These are phyloP conservation scores for Kodamaea neixiangensis DNA, from an alignment of 805 yeast species.

Conservation along the genomic window DNA sequence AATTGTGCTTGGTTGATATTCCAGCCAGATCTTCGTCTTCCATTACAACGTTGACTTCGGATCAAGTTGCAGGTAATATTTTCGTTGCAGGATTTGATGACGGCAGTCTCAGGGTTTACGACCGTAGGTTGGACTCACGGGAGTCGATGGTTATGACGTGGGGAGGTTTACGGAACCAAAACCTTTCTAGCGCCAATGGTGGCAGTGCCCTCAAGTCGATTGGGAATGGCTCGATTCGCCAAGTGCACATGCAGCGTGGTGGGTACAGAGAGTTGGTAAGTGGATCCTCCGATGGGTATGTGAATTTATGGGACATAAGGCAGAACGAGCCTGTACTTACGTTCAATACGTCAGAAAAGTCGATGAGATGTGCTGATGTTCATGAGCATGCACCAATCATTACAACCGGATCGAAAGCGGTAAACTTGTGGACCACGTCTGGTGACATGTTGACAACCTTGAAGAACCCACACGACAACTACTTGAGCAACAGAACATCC, in stretches of 20 bases:
- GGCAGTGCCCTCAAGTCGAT: slow-evolving; percentile 22
- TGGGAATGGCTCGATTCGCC: slow-evolving; percentile 59
- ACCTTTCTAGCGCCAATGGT: slow-evolving; percentile 19
- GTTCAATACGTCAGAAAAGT: slow-evolving; percentile 54
- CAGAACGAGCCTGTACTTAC: slow-evolving; percentile 65
- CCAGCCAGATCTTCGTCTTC: slow-evolving; percentile 90
- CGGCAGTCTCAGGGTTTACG: slow-evolving; percentile 86
- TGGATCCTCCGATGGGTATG: slow-evolving; percentile 79
- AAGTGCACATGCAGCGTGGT: slow-evolving; percentile 94
- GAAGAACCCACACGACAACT: slow-evolving; percentile 47
- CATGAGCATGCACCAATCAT: slow-evolving; percentile 97
- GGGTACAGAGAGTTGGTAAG: slow-evolving; percentile 88
- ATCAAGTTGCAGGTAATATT: slow-evolving; percentile 90
- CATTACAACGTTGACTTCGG: slow-evolving; percentile 89
- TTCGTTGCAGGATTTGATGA: slow-evolving; percentile 93
- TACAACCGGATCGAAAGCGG: slow-evolving; percentile 80
- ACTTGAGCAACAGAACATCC: slow-evolving; percentile 48
- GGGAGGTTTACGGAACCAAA: slow-evolving; percentile 44
- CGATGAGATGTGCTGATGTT: slow-evolving; percentile 66
- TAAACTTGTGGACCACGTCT: slow-evolving; percentile 81
- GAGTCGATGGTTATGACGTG: slow-evolving; percentile 85
- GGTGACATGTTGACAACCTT: slow-evolving; percentile 73
- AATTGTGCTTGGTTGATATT: slow-evolving; percentile 78
- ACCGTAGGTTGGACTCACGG: slow-evolving; percentile 79
- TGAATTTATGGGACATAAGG: slow-evolving; percentile 91